phyloP scores from a whole-genome alignment of 169 alveolate species.

The Theileria orientalis region DNA sequence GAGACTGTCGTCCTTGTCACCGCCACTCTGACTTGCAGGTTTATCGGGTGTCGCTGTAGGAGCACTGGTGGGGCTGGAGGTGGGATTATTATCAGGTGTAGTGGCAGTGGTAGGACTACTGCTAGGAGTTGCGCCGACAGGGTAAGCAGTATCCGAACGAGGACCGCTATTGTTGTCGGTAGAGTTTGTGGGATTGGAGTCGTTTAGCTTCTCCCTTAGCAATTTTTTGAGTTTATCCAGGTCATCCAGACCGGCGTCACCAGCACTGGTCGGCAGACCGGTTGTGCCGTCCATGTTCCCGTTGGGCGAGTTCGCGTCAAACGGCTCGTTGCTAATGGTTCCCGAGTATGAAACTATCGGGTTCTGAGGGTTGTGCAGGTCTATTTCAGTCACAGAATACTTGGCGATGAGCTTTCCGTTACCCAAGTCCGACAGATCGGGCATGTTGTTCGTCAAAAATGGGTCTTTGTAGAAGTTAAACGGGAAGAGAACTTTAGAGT shows the following conservation, averaged over 20 bases:
- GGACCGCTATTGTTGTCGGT: background rate
- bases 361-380: background rate
- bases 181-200: background rate
- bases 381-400: background rate
- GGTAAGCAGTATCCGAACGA: background rate
- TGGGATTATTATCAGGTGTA: background rate
- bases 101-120: background rate
- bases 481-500: constrained; percentile 1
- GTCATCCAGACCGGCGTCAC: background rate
- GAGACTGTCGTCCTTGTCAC: constrained; percentile 14
- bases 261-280: no score
- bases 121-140: background rate
- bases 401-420: background rate
- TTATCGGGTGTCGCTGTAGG: background rate
- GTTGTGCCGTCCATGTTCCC: background rate
- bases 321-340: background rate
- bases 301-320: background rate
- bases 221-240: background rate
- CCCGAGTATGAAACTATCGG: background rate
- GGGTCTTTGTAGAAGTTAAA: constrained; percentile 1
- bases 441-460: background rate
- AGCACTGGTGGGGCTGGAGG: background rate
- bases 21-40: background rate
- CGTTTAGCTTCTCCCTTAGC: background rate
- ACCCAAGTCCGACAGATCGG: background rate